Base-by-base conservation (phyloP, 306 rosid species). In the Parietaria judaica region DNA sequence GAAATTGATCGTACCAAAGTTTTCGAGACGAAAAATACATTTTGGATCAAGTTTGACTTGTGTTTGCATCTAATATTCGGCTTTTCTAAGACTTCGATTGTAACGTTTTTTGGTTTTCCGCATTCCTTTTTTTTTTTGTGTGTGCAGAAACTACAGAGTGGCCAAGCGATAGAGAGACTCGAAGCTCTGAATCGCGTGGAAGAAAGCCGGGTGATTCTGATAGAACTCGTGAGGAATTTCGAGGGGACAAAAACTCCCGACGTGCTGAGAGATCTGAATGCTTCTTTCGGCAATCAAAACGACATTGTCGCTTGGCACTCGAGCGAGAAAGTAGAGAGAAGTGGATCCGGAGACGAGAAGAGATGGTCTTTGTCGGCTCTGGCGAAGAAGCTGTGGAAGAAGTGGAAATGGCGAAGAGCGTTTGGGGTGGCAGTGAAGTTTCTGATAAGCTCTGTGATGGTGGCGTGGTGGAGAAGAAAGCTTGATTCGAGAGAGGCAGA, bases 191-290 rank as follows among this genome's bases (percentile, higher is more conserved):
- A 31, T 7, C 54, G 49, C 6, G 17, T 70, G 48, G 79, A 74
- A 64, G 74, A 78, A 41, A 73, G 83, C 48, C 66, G 76, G 63
- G 3, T 5, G 14, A 47, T 39, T 62, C 61, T 78, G 44, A 11
- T 54, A 36, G 65, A 69, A 58, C 48, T 61, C 14, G 76, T 63
- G 64, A 54, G 70, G 64, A 14, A 53, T 7, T 63, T 35, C 58
- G 45, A 43, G 58, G 79, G 82, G 58, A 70, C 63, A 60, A 46
- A 41, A 5, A 41, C 56, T 11, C 55, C 63, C 10, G 37, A 60
- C 48, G 79, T 78, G 67, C 54, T 73, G 46, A 17, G 62, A 58
- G 79, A 73, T 14, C 4, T 73, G 64, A 58, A 66, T 36, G 54
- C 66, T 57, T 47, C 55, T 60, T 73, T 78, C 50, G 79, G 76